Percentiles rank a stretch among this genome's conserved stretches.
These are phyloP conservation scores for Arachnopeziza araneosa DNA, from an alignment of 2,329 filamentous ascomycete species.

Conservation along the genomic window DNA sequence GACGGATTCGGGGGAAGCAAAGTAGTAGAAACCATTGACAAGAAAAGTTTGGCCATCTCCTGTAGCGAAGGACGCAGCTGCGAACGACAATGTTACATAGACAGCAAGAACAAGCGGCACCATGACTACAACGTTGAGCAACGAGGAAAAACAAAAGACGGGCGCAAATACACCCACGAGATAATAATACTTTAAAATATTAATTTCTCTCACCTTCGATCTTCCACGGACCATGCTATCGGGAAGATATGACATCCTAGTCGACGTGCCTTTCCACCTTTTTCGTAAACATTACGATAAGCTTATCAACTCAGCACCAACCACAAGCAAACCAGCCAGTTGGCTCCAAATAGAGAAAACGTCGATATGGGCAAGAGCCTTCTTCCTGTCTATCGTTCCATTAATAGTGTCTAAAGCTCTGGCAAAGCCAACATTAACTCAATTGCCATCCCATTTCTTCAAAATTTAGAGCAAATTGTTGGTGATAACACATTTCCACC, in stretches of 20 bases:
- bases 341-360: too few species aligned
- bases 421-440: too few species aligned
- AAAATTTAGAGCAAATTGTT: not conserved
- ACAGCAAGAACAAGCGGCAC: not conserved
- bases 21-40: constrained; percentile 32
- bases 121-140: not conserved
- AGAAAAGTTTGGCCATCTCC: not conserved
- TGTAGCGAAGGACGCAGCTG: not conserved
- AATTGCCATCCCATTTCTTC: too few species aligned
- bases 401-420: too few species aligned
- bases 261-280: not conserved
- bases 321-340: too few species aligned
- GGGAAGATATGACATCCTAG: not conserved
- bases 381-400: too few species aligned
- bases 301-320: not conserved
- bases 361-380: too few species aligned
- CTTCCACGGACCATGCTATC: not conserved
- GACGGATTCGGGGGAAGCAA: constrained; percentile 22
- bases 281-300: not conserved
- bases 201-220: not conserved
- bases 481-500: not conserved
- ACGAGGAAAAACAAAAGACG: not conserved
- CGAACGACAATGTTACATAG: not conserved
- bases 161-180: not conserved
- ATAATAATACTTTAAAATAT: not conserved